Base-by-base conservation (phyloP, 116 monocot species). In the Cymodocea nodosa region DNA sequence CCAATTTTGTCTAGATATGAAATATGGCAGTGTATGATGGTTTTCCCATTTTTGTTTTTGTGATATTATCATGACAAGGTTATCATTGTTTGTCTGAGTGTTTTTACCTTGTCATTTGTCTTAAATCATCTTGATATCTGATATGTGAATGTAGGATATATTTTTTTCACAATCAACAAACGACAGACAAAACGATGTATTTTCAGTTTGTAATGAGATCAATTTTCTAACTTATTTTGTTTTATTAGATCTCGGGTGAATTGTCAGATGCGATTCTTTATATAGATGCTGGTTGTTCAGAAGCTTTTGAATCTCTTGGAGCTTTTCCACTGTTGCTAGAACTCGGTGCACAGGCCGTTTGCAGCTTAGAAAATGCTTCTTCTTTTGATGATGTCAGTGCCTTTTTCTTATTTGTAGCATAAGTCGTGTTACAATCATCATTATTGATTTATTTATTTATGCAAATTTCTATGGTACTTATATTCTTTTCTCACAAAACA, bases 281-380 rank as follows among this genome's bases (percentile, higher is more conserved):
- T 72, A 55, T 91, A 0, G 97, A 97, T 75, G 81, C 79, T 44
- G 97, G 91, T 44, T 81, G 84, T 48, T 60, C 76, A 34, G 97
- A 91, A 70, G 81, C 97, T 10, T 88, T 97, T 40, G 80, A 82
- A 60, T 77, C 85, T 51, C 40, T 80, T 51, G 91, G 86, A 35
- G 88, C 91, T 10, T 88, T 88, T 66, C 77, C 83, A 15, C 52
- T 97, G 52, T 71, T 97, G 13, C 64, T 97, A 68, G 82, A 84
- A 72, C 79, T 97, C 19, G 88, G 85, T 16, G 88, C 67, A 22
- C 87, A 71, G 59, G 67, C 91, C 6, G 68, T 97, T 34, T 91
- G 91, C 71, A 85, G 85, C 79, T 76, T 97, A 70, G 97, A 97
- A 63, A 82, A 81, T 59, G 73, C 85, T 71, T 80, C 91, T 44